Conservation (phyloP, 2,329 filamentous ascomycete genomes). For the Aspergillus bombycis region DNA sequence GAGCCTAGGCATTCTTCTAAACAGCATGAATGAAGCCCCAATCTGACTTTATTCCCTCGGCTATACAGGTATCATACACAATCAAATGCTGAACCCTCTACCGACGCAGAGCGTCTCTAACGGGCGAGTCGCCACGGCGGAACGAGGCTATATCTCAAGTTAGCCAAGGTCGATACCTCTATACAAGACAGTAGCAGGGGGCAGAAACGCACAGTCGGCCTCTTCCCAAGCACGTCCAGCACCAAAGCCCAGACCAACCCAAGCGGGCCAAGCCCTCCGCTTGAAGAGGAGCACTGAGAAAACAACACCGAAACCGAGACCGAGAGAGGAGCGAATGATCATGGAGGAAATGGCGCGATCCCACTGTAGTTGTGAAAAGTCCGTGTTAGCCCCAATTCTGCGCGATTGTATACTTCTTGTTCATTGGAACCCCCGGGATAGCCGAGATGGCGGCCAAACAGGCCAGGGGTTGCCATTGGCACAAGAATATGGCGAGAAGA, state of each 20-base stretch:
- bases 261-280: constrained; percentile 96
- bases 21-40: constrained; percentile 16
- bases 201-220: constrained; percentile 73
- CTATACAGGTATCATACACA: constrained; percentile 45
- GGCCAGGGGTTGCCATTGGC: background rate
- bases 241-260: constrained; percentile 90
- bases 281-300: constrained; percentile 99
- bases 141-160: constrained; percentile 40
- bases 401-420: background rate
- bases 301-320: constrained; percentile 95
- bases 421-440: background rate
- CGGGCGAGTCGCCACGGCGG: constrained; percentile 46
- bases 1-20: constrained; percentile 27
- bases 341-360: constrained; percentile 97
- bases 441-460: background rate
- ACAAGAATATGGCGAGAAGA: background rate
- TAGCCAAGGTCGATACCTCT: background rate
- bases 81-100: constrained; percentile 29
- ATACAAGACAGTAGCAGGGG: background rate
- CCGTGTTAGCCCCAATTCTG: constrained; percentile 20
- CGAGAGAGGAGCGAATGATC: constrained; percentile 93
- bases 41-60: constrained; percentile 24
- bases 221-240: constrained; percentile 97
- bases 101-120: constrained; percentile 43
- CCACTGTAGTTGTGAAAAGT: constrained; percentile 65